Conservation (phyloP, 371 early-diverging fungal species). For the Mortierella sp. region DNA sequence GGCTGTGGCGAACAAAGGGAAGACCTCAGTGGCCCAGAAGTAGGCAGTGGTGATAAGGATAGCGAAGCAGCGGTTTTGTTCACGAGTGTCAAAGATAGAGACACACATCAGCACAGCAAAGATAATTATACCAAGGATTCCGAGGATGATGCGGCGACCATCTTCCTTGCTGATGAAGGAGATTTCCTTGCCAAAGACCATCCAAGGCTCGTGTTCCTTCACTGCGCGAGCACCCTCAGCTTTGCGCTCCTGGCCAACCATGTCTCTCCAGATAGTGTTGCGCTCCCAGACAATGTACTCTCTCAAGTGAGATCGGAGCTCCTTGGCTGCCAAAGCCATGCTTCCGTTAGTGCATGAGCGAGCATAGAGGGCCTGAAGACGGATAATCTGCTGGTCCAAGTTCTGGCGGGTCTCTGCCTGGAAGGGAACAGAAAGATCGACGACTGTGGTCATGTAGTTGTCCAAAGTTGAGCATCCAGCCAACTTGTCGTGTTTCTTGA, state of each 20-base stretch:
- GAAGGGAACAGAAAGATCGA: conserved; percentile 72
- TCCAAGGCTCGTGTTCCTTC: conserved; percentile 39
- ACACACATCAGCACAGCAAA: conserved; percentile 59
- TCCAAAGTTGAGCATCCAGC: conserved; percentile 58
- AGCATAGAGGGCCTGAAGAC: conserved; percentile 75
- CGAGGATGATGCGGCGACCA: conserved; percentile 33
- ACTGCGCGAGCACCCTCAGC: conserved; percentile 59
- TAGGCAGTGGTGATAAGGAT: conserved; percentile 65
- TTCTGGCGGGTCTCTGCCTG: conserved; percentile 62
- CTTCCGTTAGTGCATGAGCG: conserved; percentile 66
- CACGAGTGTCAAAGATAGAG: conserved; percentile 61
- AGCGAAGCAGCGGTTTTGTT: conserved; percentile 74
- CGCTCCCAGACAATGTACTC: conserved; percentile 84
- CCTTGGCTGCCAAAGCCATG: conserved; percentile 61
- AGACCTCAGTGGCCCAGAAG: conserved; percentile 80
- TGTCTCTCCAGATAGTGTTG: conserved; percentile 85
- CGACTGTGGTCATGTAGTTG: conserved; percentile 71
- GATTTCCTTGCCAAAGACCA: conserved; percentile 29
- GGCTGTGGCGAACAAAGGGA: conserved; percentile 95
- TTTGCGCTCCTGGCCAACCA: conserved; percentile 78
- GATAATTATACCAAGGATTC: conserved; percentile 47
- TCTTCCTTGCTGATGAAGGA: conserved; percentile 26
- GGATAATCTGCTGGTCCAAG: conserved; percentile 65
- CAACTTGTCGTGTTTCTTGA: conserved; percentile 97
- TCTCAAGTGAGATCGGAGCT: conserved; percentile 72